Conservation (phyloP, 108 stramenopile species). For the Mediolabrus comicus region DNA sequence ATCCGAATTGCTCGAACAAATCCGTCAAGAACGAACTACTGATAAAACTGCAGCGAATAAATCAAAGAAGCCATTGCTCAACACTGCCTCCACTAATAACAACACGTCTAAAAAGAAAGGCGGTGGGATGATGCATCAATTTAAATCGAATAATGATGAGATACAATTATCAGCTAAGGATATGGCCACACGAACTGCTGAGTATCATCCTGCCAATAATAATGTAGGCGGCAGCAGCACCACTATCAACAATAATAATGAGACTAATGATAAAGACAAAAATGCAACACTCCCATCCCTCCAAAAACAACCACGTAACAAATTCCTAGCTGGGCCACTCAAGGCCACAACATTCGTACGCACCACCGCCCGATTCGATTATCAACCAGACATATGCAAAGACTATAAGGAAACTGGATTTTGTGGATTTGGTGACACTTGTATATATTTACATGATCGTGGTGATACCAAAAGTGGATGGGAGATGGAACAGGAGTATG, state of each 20-base stretch:
- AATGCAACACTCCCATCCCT: conserved; percentile 10
- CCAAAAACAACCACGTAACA: conserved; percentile 43
- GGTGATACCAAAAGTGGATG: conserved; percentile 93
- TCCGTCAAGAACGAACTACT: conserved; percentile 40
- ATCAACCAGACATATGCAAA: conserved; percentile 99
- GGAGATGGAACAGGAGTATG: conserved; percentile 95
- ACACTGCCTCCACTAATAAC: conserved; percentile 3
- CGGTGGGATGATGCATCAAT: conserved; percentile 47
- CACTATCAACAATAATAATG: neutral
- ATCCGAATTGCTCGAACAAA: conserved; percentile 43
- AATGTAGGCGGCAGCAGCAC: conserved; percentile 7
- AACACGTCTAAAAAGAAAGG: neutral
- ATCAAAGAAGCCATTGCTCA: neutral
- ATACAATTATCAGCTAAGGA: conserved; percentile 38
- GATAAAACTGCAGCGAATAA: conserved; percentile 22
- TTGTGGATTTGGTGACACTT: conserved; percentile 98
- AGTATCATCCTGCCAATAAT: conserved; percentile 53
- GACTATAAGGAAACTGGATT: conserved; percentile 99
- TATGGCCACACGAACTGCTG: conserved; percentile 55
- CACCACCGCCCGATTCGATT: conserved; percentile 93
- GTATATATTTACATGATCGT: conserved; percentile 97
- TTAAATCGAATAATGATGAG: conserved; percentile 28
- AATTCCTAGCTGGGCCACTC: conserved; percentile 87
- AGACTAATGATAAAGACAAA: neutral
- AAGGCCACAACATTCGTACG: conserved; percentile 85